Conservation (phyloP, 179 eudicot species). For the Sideroxylon spinosum region DNA sequence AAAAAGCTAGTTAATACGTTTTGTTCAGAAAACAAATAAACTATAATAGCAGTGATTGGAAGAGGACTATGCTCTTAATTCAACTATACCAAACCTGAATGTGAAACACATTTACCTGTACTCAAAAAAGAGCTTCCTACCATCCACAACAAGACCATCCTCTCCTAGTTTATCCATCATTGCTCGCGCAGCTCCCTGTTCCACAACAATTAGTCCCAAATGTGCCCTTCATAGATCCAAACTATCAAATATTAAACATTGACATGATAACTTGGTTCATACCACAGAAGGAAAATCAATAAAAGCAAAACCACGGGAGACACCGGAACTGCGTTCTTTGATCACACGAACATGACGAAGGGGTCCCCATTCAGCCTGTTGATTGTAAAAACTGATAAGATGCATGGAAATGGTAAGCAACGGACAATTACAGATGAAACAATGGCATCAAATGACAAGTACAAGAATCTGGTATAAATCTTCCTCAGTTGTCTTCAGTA, state of each 20-base stretch:
- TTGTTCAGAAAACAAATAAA: not conserved
- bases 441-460: slow-evolving; percentile 5
- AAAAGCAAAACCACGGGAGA: slow-evolving; percentile 97
- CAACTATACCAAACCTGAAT: not conserved
- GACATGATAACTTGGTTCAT: slow-evolving; percentile 5
- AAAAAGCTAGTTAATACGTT: not conserved
- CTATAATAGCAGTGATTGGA: not conserved
- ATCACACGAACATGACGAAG: slow-evolving; percentile 92
- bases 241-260: not conserved
- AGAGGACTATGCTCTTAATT: not conserved
- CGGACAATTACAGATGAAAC: slow-evolving; percentile 1
- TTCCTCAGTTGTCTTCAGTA: slow-evolving; percentile 93
- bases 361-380: slow-evolving; percentile 99
- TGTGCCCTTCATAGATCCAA: not conserved
- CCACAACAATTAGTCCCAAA: slow-evolving; percentile 20
- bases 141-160: slow-evolving; percentile 89
- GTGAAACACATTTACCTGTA: slow-evolving; percentile 52
- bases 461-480: slow-evolving; percentile 90
- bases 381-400: slow-evolving; percentile 9
- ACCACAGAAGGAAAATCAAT: slow-evolving; percentile 95
- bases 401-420: not conserved
- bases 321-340: slow-evolving; percentile 84
- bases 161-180: slow-evolving; percentile 90
- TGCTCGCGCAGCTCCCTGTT: slow-evolving; percentile 80
- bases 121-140: slow-evolving; percentile 83